Evolutionary conservation across 2,329 filamentous ascomycete genomes (phyloP).

Genomic region (Graphilbum sp.): DNA sequence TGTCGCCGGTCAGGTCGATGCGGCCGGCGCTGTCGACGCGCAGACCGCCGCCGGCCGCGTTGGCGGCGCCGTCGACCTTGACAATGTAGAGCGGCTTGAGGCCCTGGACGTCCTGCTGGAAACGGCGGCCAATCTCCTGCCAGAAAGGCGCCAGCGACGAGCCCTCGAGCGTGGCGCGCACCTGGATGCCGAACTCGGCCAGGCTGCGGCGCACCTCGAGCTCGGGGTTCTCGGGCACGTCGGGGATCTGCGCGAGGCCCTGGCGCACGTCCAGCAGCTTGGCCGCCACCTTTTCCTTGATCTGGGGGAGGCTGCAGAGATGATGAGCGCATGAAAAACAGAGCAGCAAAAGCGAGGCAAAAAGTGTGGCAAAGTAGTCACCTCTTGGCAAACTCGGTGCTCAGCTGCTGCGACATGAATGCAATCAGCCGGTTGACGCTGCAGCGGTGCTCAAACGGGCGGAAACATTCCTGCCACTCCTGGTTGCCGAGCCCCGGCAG

Average conservation of each 20-base stretch:
- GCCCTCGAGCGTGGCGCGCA: slow-evolving; percentile 32
- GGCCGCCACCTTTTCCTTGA: slow-evolving; percentile 33
- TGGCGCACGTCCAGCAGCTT: slow-evolving; percentile 34
- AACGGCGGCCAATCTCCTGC: slow-evolving; percentile 29
- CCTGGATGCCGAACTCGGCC: slow-evolving; percentile 33
- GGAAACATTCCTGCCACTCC: slow-evolving; percentile 33
- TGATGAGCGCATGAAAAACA: background rate
- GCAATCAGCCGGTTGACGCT: slow-evolving; percentile 36
- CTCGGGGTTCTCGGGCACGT: slow-evolving; percentile 52
- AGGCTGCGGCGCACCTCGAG: slow-evolving; percentile 46
- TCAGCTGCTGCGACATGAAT: slow-evolving; percentile 35
- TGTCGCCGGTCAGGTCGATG: slow-evolving; percentile 21
- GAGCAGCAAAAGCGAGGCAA: too few species aligned
- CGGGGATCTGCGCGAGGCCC: slow-evolving; percentile 43
- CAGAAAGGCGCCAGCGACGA: slow-evolving; percentile 29
- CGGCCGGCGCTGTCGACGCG: slow-evolving; percentile 8
- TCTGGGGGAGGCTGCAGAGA: slow-evolving; percentile 13
- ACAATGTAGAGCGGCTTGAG: slow-evolving; percentile 32
- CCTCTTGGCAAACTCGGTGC: slow-evolving; percentile 36
- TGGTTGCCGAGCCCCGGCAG: slow-evolving; percentile 14
- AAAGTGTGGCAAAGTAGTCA: slow-evolving; percentile 15
- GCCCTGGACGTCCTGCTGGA: slow-evolving; percentile 28
- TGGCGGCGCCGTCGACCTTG: slow-evolving; percentile 8
- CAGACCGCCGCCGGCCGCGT: slow-evolving; percentile 12
- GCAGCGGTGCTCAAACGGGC: slow-evolving; percentile 28